These are phyloP conservation scores for Leptosphaerulina australis DNA, from an alignment of 2,329 filamentous ascomycete species.

Conservation along the genomic window DNA sequence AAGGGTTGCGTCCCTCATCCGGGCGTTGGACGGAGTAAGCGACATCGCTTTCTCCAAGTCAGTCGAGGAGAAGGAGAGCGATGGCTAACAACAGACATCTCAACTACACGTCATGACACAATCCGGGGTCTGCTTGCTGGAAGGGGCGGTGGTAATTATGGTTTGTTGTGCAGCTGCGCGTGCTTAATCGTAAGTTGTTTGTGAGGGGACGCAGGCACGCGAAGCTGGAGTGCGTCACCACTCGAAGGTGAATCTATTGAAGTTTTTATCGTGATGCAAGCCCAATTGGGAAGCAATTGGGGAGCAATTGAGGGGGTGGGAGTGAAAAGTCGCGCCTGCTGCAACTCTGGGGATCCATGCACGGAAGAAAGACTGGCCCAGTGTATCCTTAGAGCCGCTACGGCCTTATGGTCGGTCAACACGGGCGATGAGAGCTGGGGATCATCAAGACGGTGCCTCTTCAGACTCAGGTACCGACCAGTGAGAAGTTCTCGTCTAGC, in stretches of 20 bases:
- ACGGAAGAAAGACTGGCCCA: not conserved
- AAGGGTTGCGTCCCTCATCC: constrained; percentile 51
- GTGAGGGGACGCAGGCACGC: constrained; percentile 27
- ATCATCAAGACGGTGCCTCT: constrained; percentile 14
- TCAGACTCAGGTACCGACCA: constrained; percentile 17
- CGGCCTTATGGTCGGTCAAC: constrained; percentile 7
- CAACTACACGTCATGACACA: constrained; percentile 37
- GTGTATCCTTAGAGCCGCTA: not conserved
- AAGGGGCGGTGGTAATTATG: not conserved
- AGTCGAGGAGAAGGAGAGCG: constrained; percentile 33
- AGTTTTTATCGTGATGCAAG: not conserved
- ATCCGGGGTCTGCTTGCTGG: constrained; percentile 15
- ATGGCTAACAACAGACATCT: constrained; percentile 32
- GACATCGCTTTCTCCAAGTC: constrained; percentile 45
- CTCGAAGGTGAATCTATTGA: not conserved
- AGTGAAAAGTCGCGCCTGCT: constrained; percentile 13
- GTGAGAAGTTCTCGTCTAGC: constrained; percentile 10
- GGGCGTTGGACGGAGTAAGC: constrained; percentile 49
- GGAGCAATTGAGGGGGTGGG: constrained; percentile 4
- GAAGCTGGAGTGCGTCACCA: constrained; percentile 7
- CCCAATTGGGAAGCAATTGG: not conserved
- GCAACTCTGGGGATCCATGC: constrained; percentile 15
- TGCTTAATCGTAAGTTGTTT: constrained; percentile 19
- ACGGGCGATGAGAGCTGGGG: constrained; percentile 6
- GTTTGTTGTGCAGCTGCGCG: not conserved